These are phyloP conservation scores for Nakazawaea wickerhamii DNA, from an alignment of 805 yeast genomes.

Conservation along the genomic window DNA sequence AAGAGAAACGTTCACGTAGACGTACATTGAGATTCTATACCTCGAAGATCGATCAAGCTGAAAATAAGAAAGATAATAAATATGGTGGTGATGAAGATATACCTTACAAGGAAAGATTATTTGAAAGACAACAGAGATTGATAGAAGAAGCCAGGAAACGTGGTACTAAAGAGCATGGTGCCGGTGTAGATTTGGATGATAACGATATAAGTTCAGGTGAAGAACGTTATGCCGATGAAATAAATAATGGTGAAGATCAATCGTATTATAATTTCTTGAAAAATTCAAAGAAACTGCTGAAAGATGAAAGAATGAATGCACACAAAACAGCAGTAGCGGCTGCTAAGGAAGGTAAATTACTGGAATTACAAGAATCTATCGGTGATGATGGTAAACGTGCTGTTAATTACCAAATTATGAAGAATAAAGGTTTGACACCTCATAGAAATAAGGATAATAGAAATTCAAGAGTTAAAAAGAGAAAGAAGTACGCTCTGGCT, in stretches of 20 bases:
- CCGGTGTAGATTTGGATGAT: slow-evolving; percentile 52
- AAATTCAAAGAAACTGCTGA: slow-evolving; percentile 40
- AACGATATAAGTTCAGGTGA: slow-evolving; percentile 46
- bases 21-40: slow-evolving; percentile 91
- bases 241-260: slow-evolving; percentile 41
- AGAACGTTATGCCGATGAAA: slow-evolving; percentile 33
- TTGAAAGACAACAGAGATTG: slow-evolving; percentile 84
- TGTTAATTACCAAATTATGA: slow-evolving; percentile 86
- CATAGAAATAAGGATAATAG: slow-evolving; percentile 90
- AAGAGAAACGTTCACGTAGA: slow-evolving; percentile 78
- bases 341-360: slow-evolving; percentile 77
- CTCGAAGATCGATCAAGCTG: slow-evolving; percentile 88
- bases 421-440: slow-evolving; percentile 94
- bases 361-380: slow-evolving; percentile 58
- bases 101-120: slow-evolving; percentile 86
- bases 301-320: slow-evolving; percentile 50
- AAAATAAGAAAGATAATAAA: slow-evolving; percentile 51
- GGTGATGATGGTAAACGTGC: slow-evolving; percentile 92
- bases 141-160: slow-evolving; percentile 84
- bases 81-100: slow-evolving; percentile 82
- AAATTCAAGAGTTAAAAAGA: slow-evolving; percentile 96
- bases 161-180: slow-evolving; percentile 45
- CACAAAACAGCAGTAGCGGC: slow-evolving; percentile 72
- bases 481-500: slow-evolving; percentile 93
- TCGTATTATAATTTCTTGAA: slow-evolving; percentile 57